These are phyloP conservation scores for Austroboletus eburneus DNA, from an alignment of 768 basidiomycete species.

Conservation along the genomic window DNA sequence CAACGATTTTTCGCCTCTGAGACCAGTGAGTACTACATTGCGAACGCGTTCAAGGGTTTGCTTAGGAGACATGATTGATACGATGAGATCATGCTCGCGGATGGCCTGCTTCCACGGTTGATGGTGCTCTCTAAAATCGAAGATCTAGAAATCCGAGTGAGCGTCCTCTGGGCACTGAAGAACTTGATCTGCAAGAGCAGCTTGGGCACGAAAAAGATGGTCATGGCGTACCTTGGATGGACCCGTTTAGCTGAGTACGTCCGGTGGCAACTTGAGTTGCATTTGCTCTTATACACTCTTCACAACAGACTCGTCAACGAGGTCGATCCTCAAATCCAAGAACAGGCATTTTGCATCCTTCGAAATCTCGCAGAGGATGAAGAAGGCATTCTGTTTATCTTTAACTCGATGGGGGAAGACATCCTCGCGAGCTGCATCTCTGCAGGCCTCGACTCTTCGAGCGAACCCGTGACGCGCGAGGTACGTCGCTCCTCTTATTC, in stretches of 20 bases:
- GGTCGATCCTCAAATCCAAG: conserved; percentile 51
- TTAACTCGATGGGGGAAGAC: conserved; percentile 47
- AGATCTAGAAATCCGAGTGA: conserved; percentile 58
- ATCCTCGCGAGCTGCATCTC: conserved; percentile 45
- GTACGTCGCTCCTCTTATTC: conserved; percentile 26
- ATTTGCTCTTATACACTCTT: neutral
- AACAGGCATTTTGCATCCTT: conserved; percentile 66
- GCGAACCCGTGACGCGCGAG: conserved; percentile 53
- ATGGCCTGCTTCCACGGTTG: conserved; percentile 64
- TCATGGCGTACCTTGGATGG: conserved; percentile 75
- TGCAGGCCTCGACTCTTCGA: conserved; percentile 44
- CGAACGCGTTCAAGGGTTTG: neutral
- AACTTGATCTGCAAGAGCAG: conserved; percentile 70
- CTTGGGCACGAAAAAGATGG: conserved; percentile 54
- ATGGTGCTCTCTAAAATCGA: conserved; percentile 50
- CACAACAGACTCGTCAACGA: conserved; percentile 50
- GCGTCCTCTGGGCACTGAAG: conserved; percentile 83
- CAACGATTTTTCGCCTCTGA: conserved; percentile 79
- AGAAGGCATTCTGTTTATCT: conserved; percentile 59
- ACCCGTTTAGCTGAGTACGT: conserved; percentile 50
- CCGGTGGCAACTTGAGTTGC: neutral
- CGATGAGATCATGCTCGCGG: conserved; percentile 56
- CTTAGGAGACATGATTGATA: conserved; percentile 1
- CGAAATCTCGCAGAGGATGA: conserved; percentile 66
- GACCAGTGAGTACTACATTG: conserved; percentile 45